Conservation (phyloP, 768 basidiomycete species). For the Clavaria fumosa region DNA sequence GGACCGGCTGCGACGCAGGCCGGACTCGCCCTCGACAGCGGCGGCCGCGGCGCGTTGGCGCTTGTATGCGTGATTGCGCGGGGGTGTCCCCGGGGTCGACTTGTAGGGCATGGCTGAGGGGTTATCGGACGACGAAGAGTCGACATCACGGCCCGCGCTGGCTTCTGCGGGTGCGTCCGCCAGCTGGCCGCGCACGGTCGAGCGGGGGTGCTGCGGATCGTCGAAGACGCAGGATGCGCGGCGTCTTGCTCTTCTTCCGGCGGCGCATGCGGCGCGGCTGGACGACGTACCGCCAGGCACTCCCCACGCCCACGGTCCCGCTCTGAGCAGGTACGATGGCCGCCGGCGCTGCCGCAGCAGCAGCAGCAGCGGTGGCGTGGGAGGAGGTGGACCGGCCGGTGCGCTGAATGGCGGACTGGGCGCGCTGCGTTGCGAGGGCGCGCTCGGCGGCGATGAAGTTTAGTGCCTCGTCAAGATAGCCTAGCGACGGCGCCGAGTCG, state of each 20-base stretch:
- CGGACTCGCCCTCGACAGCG: background rate
- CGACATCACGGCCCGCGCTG: too few relatives aligned
- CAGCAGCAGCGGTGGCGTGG: slow-evolving; percentile 18
- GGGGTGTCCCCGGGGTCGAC: slow-evolving; percentile 14
- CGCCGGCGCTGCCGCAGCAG: too few relatives aligned
- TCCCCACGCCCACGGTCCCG: too few relatives aligned
- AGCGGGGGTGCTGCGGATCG: too few relatives aligned
- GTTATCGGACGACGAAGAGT: slow-evolving; percentile 6
- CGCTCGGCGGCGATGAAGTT: slow-evolving; percentile 65
- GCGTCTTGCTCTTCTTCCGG: slow-evolving; percentile 19
- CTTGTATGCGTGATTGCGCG: slow-evolving; percentile 8
- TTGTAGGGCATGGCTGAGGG: slow-evolving; percentile 10
- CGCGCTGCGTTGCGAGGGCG: slow-evolving; percentile 38
- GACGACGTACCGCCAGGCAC: slow-evolving; percentile 8
- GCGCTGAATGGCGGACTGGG: too few relatives aligned
- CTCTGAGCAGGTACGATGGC: too few relatives aligned
- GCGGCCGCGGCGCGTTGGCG: slow-evolving; percentile 16
- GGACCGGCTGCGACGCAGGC: slow-evolving; percentile 18
- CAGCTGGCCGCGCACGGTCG: too few relatives aligned
- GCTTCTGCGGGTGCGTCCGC: too few relatives aligned
- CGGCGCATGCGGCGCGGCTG: slow-evolving; percentile 25
- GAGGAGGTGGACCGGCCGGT: slow-evolving; percentile 23
- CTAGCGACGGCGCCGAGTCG: slow-evolving; percentile 39
- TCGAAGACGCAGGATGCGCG: too few relatives aligned
- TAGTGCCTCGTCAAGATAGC: slow-evolving; percentile 56